phyloP scores from a whole-genome alignment of 148 eudicot genomes.

The Agrostemma githago region DNA sequence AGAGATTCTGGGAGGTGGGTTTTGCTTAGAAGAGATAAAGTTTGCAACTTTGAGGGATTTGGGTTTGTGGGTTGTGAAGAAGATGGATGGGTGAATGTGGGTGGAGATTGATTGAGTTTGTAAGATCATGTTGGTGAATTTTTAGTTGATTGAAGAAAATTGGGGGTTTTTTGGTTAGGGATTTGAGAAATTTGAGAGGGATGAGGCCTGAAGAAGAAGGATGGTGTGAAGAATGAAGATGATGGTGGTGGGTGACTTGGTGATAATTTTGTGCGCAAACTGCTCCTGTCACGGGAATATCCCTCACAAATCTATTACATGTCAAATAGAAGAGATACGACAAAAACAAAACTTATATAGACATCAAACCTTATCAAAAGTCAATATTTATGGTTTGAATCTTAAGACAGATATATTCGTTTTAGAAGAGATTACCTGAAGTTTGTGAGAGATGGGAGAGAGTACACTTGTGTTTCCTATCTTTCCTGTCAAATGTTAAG shows the following conservation, averaged over 20 bases:
- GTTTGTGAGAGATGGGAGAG: too few relatives aligned
- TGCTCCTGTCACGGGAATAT: too few relatives aligned
- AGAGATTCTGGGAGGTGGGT: slow-evolving; percentile 26
- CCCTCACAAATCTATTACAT: too few relatives aligned
- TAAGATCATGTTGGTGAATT: slow-evolving; percentile 21
- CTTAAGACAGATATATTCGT: too few relatives aligned
- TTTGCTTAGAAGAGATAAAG: slow-evolving; percentile 17
- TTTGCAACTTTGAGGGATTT: slow-evolving; percentile 24
- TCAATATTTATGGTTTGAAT: too few relatives aligned
- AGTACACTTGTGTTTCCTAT: too few relatives aligned
- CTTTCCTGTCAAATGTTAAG: too few relatives aligned
- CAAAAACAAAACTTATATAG: too few relatives aligned
- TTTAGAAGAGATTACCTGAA: too few relatives aligned
- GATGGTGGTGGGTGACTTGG: background rate
- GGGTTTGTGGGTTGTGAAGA: slow-evolving; percentile 21
- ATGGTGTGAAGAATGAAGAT: background rate
- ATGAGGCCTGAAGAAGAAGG: background rate
- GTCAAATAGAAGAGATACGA: too few relatives aligned
- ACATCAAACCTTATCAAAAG: too few relatives aligned
- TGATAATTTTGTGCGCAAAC: too few relatives aligned
- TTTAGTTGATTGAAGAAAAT: background rate
- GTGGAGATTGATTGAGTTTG: slow-evolving; percentile 34
- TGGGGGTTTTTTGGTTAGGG: background rate
- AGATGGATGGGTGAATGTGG: slow-evolving; percentile 33
- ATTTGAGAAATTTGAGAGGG: background rate